phyloP scores from a whole-genome alignment of 495 filamentous ascomycete species.

The Penicillium riverlandense region DNA sequence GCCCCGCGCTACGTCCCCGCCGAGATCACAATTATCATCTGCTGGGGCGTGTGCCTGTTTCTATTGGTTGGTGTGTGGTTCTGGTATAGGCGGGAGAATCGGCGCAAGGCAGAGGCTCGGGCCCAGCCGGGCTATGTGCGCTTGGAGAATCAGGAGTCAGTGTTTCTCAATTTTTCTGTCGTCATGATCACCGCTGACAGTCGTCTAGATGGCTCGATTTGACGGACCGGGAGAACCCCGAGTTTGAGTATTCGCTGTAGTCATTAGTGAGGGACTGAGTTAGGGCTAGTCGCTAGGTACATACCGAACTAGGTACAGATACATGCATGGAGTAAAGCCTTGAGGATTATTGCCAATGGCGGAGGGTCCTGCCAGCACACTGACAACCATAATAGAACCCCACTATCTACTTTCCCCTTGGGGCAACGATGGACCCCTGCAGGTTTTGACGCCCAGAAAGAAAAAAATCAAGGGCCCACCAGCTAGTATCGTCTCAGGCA shows the following conservation, averaged over 20 bases:
- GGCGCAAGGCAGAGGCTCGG: slow-evolving; percentile 48
- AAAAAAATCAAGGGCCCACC: too few species aligned
- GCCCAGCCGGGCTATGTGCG: slow-evolving; percentile 52
- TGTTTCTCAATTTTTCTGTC: slow-evolving; percentile 7
- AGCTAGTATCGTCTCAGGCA: too few species aligned
- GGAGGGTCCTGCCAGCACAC: too few species aligned
- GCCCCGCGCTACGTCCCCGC: slow-evolving; percentile 59
- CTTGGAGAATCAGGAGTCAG: slow-evolving; percentile 60
- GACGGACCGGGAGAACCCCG: slow-evolving; percentile 43
- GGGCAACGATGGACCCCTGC: too few species aligned
- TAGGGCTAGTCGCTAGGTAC: too few species aligned
- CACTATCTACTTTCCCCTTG: too few species aligned
- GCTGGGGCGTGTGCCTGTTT: slow-evolving; percentile 47
- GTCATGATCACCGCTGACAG: slow-evolving; percentile 3
- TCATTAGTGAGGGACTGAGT: not conserved
- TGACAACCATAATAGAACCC: too few species aligned
- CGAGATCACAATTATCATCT: slow-evolving; percentile 62
- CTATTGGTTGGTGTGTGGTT: slow-evolving; percentile 55
- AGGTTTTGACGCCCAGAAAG: too few species aligned
- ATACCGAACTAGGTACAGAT: too few species aligned
- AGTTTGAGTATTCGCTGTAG: slow-evolving; percentile 32
- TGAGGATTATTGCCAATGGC: too few species aligned
- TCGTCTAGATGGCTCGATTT: slow-evolving; percentile 43
- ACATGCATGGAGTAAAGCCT: too few species aligned
- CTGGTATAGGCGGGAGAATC: slow-evolving; percentile 56